Evolutionary conservation across 2,329 filamentous ascomycete genomes (phyloP).

Genomic region (Elsinoe fawcettii): DNA sequence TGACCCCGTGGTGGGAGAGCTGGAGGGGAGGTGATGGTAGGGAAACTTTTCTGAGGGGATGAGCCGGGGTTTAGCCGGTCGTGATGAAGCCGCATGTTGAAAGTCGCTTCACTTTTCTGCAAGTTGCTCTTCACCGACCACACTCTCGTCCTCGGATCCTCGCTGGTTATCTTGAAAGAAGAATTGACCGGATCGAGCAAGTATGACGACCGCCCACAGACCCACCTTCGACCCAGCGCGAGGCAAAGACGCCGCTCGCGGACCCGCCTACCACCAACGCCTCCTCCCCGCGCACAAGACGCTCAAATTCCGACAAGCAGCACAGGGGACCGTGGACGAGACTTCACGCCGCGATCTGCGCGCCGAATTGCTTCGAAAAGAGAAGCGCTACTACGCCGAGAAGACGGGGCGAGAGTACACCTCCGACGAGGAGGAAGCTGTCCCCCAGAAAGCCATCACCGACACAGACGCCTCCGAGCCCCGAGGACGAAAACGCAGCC

Average conservation of each 20-base stretch:
- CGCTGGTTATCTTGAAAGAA: too few relatives aligned
- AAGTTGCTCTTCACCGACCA: too few relatives aligned
- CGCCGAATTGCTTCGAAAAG: conserved; percentile 80
- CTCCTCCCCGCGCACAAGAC: conserved; percentile 88
- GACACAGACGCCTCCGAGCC: conserved; percentile 37
- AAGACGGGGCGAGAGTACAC: conserved; percentile 54
- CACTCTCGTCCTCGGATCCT: background rate
- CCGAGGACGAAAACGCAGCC: conserved; percentile 52
- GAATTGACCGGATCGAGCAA: conserved; percentile 20
- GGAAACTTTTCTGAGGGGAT: conserved; percentile 4
- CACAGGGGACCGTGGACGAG: conserved; percentile 79
- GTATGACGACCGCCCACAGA: conserved; percentile 56
- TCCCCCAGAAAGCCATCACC: conserved; percentile 37
- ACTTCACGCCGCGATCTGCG: conserved; percentile 66
- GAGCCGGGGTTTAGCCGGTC: conserved; percentile 18
- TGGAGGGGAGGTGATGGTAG: background rate
- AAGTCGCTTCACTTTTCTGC: conserved; percentile 1
- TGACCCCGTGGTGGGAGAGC: background rate
- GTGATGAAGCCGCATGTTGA: background rate
- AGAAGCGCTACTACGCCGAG: conserved; percentile 81
- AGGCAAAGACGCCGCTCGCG: conserved; percentile 89
- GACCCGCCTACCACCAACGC: conserved; percentile 91
- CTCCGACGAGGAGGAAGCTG: conserved; percentile 25
- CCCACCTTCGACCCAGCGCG: conserved; percentile 94
- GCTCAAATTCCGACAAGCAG: conserved; percentile 82